Evolutionary conservation across 164 flowering plant genomes (phyloP), one percentile per base, ranked within the genome.

Genomic region (Umbellularia californica): DNA sequence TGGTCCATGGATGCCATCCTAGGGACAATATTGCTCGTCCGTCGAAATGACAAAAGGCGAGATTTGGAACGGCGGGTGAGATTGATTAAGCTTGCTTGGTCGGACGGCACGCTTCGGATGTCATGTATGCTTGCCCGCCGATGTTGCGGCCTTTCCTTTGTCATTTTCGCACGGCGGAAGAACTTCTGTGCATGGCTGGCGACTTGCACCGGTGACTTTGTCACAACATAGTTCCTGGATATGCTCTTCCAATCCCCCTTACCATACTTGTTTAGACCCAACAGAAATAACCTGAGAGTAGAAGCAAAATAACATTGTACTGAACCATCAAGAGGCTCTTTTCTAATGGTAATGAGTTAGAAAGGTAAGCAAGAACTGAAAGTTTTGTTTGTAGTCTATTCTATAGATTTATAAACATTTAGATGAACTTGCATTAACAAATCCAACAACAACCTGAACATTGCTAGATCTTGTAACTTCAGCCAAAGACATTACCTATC

Each of bases 191-290:
- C 80, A 50, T 82, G 84, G 58, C 84, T 79, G 14, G 82, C 82
- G 3, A 82, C 77, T 76, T 82, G 84, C 13, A 73, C 60, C 3
- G 82, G 79, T 1, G 78, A 77, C 69, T 75, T 77, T 2, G 80
- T 72, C 55, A 15, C 14, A 50, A 82, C 84, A 30, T 12, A 77
- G 71, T 72, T 23, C 73, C 79, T 69, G 1, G 82, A 77, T 25
- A 82, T 82, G 71, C 67, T 77, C 72, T 70, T 79, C 80, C 84
- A 82, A n/a, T 79, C 82, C 1, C 82, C 82, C 58, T 75, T 82
- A 14, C 84, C 82, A 52, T 72, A 73, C 41, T 65, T 73, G 1
- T 64, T 22, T 27, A 82, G 58, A 10, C 82, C 84, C 75, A 33
- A 2, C 19, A 82, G 74, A 55, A 82, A 82, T 72, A 82, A 72